Evolutionary conservation across 352 stramenopile species (phyloP).

Genomic region (Phytopythium delawarense): DNA sequence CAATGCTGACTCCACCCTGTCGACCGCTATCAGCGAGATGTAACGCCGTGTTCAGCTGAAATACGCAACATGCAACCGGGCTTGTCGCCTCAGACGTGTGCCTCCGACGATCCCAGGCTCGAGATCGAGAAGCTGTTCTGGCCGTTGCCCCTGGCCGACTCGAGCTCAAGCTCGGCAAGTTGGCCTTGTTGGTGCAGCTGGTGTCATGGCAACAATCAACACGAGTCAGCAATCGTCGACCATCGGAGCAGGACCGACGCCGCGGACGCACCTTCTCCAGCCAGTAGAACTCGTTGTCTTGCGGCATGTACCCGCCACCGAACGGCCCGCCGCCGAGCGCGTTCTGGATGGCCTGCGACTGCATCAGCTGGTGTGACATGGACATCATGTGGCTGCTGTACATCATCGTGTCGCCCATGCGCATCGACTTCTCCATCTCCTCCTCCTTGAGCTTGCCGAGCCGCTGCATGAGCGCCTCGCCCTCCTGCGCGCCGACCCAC

Average conservation of each 20-base stretch:
- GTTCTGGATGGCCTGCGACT: slow-evolving; percentile 81
- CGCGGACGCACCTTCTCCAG: slow-evolving; percentile 69
- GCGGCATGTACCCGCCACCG: slow-evolving; percentile 45
- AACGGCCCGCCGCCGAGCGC: slow-evolving; percentile 40
- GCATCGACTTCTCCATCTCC: slow-evolving; percentile 86
- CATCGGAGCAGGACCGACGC: neutral
- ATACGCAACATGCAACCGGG: slow-evolving; percentile 2
- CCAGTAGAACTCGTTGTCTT: slow-evolving; percentile 89
- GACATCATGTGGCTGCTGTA: slow-evolving; percentile 61
- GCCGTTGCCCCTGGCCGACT: slow-evolving; percentile 27
- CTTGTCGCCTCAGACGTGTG: neutral
- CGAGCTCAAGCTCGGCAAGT: slow-evolving; percentile 33
- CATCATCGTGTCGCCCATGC: slow-evolving; percentile 78
- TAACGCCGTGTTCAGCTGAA: slow-evolving; percentile 1
- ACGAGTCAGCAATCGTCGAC: slow-evolving; percentile 6
- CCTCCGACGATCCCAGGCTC: slow-evolving; percentile 29
- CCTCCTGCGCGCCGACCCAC: slow-evolving; percentile 75
- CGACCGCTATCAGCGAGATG: neutral
- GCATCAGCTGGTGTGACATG: slow-evolving; percentile 85
- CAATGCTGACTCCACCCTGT: slow-evolving; percentile 15
- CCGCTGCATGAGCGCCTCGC: slow-evolving; percentile 65
- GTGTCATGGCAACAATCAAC: slow-evolving; percentile 7
- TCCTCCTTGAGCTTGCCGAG: slow-evolving; percentile 73
- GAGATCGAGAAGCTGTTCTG: slow-evolving; percentile 47
- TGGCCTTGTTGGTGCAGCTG: slow-evolving; percentile 66